These are phyloP conservation scores for Picochlorum sp. DNA, from an alignment of 139 green algal genomes.

Conservation along the genomic window DNA sequence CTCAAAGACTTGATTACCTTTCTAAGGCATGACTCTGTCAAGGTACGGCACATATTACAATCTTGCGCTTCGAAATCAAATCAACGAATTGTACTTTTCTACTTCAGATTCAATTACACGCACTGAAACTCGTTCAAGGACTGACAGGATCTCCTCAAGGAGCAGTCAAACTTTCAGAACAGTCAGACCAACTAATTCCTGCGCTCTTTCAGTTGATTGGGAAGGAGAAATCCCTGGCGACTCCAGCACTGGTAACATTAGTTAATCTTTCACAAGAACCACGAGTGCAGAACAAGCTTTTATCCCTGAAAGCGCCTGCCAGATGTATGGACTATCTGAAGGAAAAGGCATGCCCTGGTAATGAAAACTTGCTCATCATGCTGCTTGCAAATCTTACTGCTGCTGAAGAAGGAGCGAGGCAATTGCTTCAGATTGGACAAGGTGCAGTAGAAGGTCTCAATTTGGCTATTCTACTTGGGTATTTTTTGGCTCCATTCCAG, in stretches of 20 bases:
- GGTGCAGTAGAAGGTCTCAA: conserved; percentile 39
- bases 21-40: conserved; percentile 2
- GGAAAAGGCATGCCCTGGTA: conserved; percentile 23
- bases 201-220: conserved; percentile 39
- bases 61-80: too few species aligned
- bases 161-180: conserved; percentile 26
- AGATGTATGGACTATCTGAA: conserved; percentile 48
- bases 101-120: conserved; percentile 15
- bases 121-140: conserved; percentile 50
- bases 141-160: conserved; percentile 49
- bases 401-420: conserved; percentile 32
- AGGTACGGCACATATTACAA: too few species aligned
- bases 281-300: conserved; percentile 18
- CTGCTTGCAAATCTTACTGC: conserved; percentile 71
- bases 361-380: conserved; percentile 53
- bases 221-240: conserved; percentile 10
- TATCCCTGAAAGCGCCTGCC: conserved; percentile 26
- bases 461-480: conserved; percentile 46
- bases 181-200: conserved; percentile 22
- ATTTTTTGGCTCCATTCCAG: conserved; percentile 27
- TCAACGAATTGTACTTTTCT: too few species aligned
- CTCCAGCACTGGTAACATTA: conserved; percentile 32
- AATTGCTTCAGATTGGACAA: conserved; percentile 51
- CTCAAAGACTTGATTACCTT: conserved; percentile 19
- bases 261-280: conserved; percentile 59